Evolutionary conservation across 345 rosid species (phyloP).

Genomic region (Eucalyptus viminalis): DNA sequence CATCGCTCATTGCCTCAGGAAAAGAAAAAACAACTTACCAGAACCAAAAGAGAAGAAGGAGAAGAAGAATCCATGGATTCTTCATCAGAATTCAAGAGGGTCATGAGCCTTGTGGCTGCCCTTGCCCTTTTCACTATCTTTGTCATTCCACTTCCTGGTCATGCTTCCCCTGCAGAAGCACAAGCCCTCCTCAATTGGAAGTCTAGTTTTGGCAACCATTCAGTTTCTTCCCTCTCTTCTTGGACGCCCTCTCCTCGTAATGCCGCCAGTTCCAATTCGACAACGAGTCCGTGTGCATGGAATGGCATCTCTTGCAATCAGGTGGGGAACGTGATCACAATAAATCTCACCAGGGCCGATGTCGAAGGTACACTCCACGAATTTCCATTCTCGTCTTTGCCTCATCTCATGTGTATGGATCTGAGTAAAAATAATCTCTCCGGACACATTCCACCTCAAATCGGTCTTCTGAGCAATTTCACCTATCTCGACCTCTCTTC

Average conservation of each 20-base stretch:
- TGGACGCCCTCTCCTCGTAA: not conserved
- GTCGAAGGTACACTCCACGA: not conserved
- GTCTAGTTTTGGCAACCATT: not conserved
- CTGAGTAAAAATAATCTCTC: not conserved
- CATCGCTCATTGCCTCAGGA: not conserved
- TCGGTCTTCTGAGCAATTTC: not conserved
- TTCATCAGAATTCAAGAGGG: not conserved
- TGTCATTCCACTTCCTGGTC: not conserved
- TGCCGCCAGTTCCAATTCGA: not conserved
- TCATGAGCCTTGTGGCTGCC: not conserved
- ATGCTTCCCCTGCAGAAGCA: not conserved
- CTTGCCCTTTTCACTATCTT: not conserved
- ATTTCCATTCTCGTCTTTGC: constrained; percentile 4
- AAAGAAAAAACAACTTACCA: not conserved
- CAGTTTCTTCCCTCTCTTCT: not conserved
- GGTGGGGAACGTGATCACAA: not conserved
- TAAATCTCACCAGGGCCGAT: not conserved
- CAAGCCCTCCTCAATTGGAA: not conserved
- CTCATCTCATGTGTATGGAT: constrained; percentile 1
- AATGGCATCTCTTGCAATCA: constrained; percentile 4
- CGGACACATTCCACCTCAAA: constrained; percentile 4
- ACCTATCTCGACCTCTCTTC: not conserved
- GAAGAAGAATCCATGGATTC: not conserved
- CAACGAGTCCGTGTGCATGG: not conserved
- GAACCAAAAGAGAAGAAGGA: not conserved